Conservation (phyloP, 1,139 yeast species). For the Candida sanyaensis region DNA sequence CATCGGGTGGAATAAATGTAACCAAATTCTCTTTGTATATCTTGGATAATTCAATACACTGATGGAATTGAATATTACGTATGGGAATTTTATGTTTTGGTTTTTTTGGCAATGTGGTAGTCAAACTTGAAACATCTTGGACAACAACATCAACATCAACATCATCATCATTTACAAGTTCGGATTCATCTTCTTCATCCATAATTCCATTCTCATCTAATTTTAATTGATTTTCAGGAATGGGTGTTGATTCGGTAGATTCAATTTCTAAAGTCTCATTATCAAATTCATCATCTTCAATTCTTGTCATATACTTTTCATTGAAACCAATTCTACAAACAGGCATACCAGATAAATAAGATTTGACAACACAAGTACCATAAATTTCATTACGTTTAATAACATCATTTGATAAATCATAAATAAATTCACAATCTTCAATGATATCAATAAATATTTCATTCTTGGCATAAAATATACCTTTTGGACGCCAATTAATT, state of each 20-base stretch:
- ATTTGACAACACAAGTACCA: conserved; percentile 41
- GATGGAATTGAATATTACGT: conserved; percentile 48
- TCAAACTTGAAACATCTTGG: background rate
- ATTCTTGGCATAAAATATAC: conserved; percentile 48
- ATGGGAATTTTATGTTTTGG: conserved; percentile 30
- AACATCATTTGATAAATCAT: conserved; percentile 31
- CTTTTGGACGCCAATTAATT: conserved; percentile 51
- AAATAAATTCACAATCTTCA: conserved; percentile 42
- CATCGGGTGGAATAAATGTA: conserved; percentile 50
- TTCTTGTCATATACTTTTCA: conserved; percentile 34
- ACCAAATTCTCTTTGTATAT: conserved; percentile 41
- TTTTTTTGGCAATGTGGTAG: background rate
- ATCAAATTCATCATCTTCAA: conserved; percentile 20
- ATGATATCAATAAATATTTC: conserved; percentile 47
- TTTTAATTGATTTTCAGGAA: conserved; percentile 21
- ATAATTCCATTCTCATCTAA: conserved; percentile 18
- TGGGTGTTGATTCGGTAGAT: background rate
- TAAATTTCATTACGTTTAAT: conserved; percentile 37
- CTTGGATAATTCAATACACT: conserved; percentile 43
- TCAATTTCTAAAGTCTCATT: conserved; percentile 8
- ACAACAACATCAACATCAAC: no score
- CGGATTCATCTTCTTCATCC: conserved; percentile 18
- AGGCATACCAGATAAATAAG: conserved; percentile 52
- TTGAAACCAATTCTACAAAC: conserved; percentile 45
- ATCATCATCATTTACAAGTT: conserved; percentile 1